A percentile compares a stretch with the other conserved stretches of the same genome.
Conservation (phyloP, 371 early-diverging fungal species). For the Catenaria anguillulae region DNA sequence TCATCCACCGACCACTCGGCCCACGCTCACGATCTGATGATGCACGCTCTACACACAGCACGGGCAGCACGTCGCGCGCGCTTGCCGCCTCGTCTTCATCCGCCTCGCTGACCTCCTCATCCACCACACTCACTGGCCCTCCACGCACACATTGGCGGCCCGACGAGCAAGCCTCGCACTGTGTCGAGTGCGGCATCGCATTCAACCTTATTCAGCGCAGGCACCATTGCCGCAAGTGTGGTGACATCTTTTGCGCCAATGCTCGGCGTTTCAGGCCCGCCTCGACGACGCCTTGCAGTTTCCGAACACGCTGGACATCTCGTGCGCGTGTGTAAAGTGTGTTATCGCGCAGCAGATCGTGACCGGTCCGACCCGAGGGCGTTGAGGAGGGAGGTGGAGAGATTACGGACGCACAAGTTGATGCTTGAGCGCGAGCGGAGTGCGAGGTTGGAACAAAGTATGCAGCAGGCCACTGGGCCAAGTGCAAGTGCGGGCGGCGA, state of each 20-base stretch:
- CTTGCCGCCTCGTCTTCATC: not conserved
- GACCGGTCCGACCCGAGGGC: not conserved
- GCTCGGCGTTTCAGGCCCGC: not conserved
- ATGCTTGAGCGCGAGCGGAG: not conserved
- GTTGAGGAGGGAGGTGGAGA: not conserved
- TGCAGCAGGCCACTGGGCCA: too few species aligned
- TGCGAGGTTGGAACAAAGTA: not conserved
- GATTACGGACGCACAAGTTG: not conserved
- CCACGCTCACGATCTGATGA: not conserved
- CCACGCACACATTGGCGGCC: constrained; percentile 9
- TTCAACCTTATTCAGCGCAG: constrained; percentile 8
- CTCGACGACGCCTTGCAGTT: not conserved
- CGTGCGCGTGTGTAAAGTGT: not conserved
- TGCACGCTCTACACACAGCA: not conserved
- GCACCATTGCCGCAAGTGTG: constrained; percentile 12
- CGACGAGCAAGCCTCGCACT: constrained; percentile 3
- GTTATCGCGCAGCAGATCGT: not conserved
- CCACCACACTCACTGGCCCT: not conserved
- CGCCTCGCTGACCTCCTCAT: not conserved
- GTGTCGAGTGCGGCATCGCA: constrained; percentile 6
- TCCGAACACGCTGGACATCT: not conserved
- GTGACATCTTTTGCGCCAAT: not conserved
- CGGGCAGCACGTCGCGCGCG: not conserved
- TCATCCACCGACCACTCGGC: too few species aligned
- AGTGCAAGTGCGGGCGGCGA: not conserved